A percentile compares a stretch with the other conserved stretches of the same genome.
Conservation (phyloP, 108 stramenopile genomes). For the Bacterosira constricta region DNA sequence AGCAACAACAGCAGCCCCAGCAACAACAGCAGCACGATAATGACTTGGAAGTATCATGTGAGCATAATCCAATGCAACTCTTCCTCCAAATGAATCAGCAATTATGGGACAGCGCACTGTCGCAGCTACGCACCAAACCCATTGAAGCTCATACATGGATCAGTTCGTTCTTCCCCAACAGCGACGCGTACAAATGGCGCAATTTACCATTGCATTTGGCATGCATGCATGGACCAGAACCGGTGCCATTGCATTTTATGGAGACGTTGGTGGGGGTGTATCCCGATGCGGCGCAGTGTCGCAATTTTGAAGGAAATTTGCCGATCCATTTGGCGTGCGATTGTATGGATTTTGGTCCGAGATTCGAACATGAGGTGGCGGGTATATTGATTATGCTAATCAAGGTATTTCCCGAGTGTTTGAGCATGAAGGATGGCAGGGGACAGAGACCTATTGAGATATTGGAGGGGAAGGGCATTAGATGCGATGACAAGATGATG, state of each 20-base stretch:
- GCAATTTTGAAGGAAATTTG: slow-evolving; percentile 18
- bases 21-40: slow-evolving; percentile 34
- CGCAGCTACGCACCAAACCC: neutral
- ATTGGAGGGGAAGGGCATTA: slow-evolving; percentile 18
- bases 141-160: slow-evolving; percentile 16
- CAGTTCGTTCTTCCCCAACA: neutral
- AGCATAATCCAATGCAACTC: slow-evolving; percentile 12
- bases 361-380: slow-evolving; percentile 3
- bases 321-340: slow-evolving; percentile 29
- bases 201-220: slow-evolving; percentile 29
- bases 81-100: slow-evolving; percentile 23
- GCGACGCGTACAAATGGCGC: neutral
- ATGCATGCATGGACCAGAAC: slow-evolving; percentile 15
- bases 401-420: slow-evolving; percentile 11
- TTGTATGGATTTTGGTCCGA: slow-evolving; percentile 14
- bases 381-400: slow-evolving; percentile 12
- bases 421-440: slow-evolving; percentile 11
- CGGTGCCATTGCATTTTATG: slow-evolving; percentile 17
- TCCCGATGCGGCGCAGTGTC: slow-evolving; percentile 6
- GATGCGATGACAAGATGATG: too few relatives aligned
- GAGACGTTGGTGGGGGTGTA: slow-evolving; percentile 10
- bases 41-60: slow-evolving; percentile 1
- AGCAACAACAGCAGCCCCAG: neutral
- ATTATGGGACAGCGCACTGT: slow-evolving; percentile 10
- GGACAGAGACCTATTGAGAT: slow-evolving; percentile 14